A percentile compares a stretch with the other conserved stretches of the same genome.
Conservation (phyloP, 192 early-diverging fungal species). For the Thamnidium elegans region DNA sequence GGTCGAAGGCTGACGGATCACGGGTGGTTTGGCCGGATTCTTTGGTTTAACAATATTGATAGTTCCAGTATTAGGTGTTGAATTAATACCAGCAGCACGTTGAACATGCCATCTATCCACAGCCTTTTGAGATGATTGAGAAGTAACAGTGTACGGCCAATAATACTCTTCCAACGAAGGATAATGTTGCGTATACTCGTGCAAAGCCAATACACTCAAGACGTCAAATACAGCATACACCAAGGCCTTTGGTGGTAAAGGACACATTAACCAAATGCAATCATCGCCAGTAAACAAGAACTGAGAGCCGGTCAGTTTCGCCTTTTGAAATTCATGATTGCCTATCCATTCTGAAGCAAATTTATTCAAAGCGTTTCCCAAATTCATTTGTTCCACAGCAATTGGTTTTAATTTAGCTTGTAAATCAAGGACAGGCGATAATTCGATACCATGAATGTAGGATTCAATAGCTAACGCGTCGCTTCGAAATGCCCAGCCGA, state of each 20-base stretch:
- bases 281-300: conserved; percentile 19
- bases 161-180: neutral
- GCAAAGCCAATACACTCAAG: conserved; percentile 23
- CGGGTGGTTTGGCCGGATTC: too few species aligned
- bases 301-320: conserved; percentile 3
- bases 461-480: conserved; percentile 32
- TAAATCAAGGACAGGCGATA: conserved; percentile 30
- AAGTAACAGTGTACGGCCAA: conserved; percentile 11
- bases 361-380: conserved; percentile 19
- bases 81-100: neutral
- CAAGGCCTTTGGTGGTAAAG: conserved; percentile 23
- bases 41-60: neutral
- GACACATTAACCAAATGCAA: conserved; percentile 26
- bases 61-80: neutral
- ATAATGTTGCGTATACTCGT: conserved; percentile 8
- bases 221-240: conserved; percentile 39
- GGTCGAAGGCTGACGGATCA: too few species aligned
- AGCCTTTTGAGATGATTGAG: neutral
- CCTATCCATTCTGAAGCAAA: conserved; percentile 29
- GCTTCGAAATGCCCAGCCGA: conserved; percentile 29
- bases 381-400: conserved; percentile 17
- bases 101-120: neutral
- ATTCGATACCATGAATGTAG: neutral
- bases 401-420: conserved; percentile 20
- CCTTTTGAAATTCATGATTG: conserved; percentile 24